Evolutionary conservation across 352 stramenopile genomes (phyloP), one percentile per base, ranked within the genome.

Genomic region (Phytopythium chamaehyphon): DNA sequence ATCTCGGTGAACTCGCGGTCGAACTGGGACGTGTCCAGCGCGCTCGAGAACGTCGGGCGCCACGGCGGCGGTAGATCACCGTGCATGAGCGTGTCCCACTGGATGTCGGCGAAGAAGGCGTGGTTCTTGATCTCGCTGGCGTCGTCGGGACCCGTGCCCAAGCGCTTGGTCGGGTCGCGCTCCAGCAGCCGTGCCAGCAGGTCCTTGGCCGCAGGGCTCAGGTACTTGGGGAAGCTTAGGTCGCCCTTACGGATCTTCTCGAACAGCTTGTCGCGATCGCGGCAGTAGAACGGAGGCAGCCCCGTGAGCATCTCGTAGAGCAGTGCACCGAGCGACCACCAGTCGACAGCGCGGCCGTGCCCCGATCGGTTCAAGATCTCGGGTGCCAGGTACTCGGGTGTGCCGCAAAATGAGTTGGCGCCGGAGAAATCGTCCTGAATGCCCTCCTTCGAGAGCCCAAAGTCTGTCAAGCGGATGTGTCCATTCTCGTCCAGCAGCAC

Each of bases 351-450:
- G 40, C 93, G 86, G 23, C 96, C 97, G 64, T 99, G 96, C 39
- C 96, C 96, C 22, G 82, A 88, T 31, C 96, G 81, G 71, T 98
- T 97, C 12, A 99, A 73, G 69, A 99, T 98, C 86, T 99, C 97
- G 8, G 97, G 97, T n/a, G 97, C 95, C n/a, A 99, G 78, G 71
- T 99, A 99, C 74, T 99, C 96, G 16, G 96, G 96, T 39, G 96
- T 99, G 43, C 97, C 96, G 57, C 93, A 98, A 66, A 99, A 99
- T 45, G 90, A 98, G 57, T 98, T 97, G 19, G 97, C 96, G 39
- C 97, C 96, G 6, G 79, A 92, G 24, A 96, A 96, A 51, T 98
- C 95, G 46, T 96, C 78, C 46, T 90, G 76, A 45, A 90, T 93
- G 31, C 79, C 82, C 59, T 92, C 82, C 53, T 91, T 95, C 39